Conservation (phyloP, 2,329 filamentous ascomycete species). For the Cercospora sp. region DNA sequence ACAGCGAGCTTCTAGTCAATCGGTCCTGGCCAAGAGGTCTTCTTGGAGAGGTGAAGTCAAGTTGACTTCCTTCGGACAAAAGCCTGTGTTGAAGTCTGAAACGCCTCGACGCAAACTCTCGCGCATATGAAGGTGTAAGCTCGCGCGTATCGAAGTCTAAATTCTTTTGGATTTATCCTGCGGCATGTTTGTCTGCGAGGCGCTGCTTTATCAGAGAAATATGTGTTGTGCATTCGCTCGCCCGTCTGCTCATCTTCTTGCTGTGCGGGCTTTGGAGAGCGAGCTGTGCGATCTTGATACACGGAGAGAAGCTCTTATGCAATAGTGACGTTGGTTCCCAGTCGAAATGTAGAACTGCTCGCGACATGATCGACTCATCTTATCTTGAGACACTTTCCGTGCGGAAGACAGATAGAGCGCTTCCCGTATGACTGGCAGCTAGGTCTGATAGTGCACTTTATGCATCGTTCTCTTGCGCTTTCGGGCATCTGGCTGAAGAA, state of each 20-base stretch:
- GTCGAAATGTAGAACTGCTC: not conserved
- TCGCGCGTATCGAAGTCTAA: not conserved
- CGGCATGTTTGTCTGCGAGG: not conserved
- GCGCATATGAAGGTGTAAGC: not conserved
- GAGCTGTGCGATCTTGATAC: not conserved
- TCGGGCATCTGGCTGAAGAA: not conserved
- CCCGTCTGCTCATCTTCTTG: not conserved
- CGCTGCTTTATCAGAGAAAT: not conserved
- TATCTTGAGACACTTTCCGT: not conserved
- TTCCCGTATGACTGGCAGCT: not conserved
- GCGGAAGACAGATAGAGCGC: not conserved
- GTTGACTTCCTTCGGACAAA: constrained; percentile 6
- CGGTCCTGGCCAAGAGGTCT: too few species aligned
- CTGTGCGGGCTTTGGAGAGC: not conserved
- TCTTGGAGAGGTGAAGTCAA: constrained; percentile 16
- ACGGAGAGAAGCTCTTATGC: not conserved
- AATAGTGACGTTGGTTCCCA: not conserved
- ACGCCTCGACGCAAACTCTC: not conserved
- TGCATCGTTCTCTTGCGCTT: not conserved
- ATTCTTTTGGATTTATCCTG: not conserved
- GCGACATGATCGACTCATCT: not conserved
- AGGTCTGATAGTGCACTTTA: not conserved
- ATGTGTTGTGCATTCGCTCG: too few species aligned
- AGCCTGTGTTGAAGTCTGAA: constrained; percentile 8
- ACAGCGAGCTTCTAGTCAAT: too few species aligned